Base-by-base conservation (phyloP, 2,329 filamentous ascomycete genomes). In the Zymoseptoria brevis region DNA sequence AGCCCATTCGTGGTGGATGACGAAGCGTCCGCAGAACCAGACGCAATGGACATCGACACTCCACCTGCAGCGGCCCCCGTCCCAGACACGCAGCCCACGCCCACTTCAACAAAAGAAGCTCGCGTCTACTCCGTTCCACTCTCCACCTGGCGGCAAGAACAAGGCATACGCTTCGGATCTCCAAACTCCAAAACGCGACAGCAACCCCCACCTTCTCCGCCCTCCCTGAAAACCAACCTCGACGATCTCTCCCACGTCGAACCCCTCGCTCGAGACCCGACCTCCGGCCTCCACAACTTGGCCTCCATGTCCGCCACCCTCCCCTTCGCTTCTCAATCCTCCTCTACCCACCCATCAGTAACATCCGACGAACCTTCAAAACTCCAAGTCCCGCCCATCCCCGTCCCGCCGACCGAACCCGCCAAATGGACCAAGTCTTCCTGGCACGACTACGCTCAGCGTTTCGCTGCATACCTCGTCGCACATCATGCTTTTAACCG, bases 241-340 rank as follows among this genome's bases (percentile, higher is more conserved):
- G 77, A 76, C 51, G 78, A 81, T 60, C 69, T 87, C 11, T 76
- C 74, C 29, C 76, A 81, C 49, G 68, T 72, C 19, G 69, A 69
- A 57, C 69, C 70, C 1, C 71, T 85, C 9, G 73, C 74, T 8
- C 76, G 78, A 49, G 75, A 78, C 13, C 75, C 77, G 5, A 72
- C 50, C 70, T 77, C 6, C 75, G 77, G 69, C 69, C 76, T 86
- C 19, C 74, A 78, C 22, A 79, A 80, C 56, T 68, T 87, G 21
- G 75, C 77, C 26, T 80, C 83, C 57, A 73, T 87, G 48, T 75
- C 74, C 49, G 75, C 76, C 8, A 80, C 75, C 1, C 75, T 87
- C 1, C 84, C 84, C 3, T 87, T 86, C 67, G 71, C 80, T 59
- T 86, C 84, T 1, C 76, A 79, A 49, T 68, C 83, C 2, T 76